Percentiles rank a stretch among this genome's conserved stretches.
Evolutionary conservation across 257 asterid genomes (phyloP).

Genomic region (Plantago elongata): DNA sequence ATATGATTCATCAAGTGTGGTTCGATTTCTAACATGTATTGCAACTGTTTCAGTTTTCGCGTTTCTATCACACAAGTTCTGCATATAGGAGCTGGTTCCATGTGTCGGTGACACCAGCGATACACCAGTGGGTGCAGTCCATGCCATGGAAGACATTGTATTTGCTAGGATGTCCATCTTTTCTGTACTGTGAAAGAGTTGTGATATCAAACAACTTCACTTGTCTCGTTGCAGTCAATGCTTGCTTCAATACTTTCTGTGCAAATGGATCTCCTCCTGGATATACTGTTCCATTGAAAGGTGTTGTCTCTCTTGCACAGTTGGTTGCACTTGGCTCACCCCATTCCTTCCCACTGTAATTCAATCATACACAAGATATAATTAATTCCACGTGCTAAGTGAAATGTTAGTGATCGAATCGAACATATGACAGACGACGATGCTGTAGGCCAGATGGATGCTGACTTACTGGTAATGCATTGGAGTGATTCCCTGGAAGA

Average conservation of each 20-base stretch:
- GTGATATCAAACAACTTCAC: slow-evolving; percentile 10
- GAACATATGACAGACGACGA: neutral
- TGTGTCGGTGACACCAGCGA: slow-evolving; percentile 83
- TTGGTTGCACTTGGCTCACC: slow-evolving; percentile 4
- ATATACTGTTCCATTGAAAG: slow-evolving; percentile 2
- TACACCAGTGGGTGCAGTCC: slow-evolving; percentile 89
- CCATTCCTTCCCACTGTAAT: slow-evolving; percentile 9
- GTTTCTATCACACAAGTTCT: neutral
- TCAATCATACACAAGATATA: too few relatives aligned
- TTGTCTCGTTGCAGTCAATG: neutral
- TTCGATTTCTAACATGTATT: too few relatives aligned
- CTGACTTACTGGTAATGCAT: slow-evolving; percentile 32
- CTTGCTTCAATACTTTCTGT: slow-evolving; percentile 1
- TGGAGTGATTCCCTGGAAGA: slow-evolving; percentile 36
- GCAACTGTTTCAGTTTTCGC: too few relatives aligned
- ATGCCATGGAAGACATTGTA: slow-evolving; percentile 27
- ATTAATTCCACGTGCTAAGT: too few relatives aligned
- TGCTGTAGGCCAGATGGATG: too few relatives aligned
- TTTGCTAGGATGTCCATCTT: slow-evolving; percentile 67
- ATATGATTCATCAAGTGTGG: too few relatives aligned
- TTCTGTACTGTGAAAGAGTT: slow-evolving; percentile 37
- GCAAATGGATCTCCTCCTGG: slow-evolving; percentile 1
- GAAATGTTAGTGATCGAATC: neutral
- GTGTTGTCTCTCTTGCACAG: slow-evolving; percentile 3
- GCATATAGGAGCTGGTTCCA: slow-evolving; percentile 73